These are phyloP conservation scores for Candida multigemmis DNA, from an alignment of 805 yeast genomes.

Conservation along the genomic window DNA sequence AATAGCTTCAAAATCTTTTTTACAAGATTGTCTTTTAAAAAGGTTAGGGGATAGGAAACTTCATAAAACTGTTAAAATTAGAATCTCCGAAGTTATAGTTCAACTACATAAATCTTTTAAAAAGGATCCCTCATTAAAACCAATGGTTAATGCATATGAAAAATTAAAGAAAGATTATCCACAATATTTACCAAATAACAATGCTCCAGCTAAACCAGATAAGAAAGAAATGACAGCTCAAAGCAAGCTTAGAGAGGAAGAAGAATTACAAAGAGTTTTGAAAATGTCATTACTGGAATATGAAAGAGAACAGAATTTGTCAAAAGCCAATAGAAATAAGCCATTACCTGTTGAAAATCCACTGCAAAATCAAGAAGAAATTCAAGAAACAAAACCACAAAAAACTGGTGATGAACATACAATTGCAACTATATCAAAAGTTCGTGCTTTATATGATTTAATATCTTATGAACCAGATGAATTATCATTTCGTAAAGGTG, in stretches of 20 bases:
- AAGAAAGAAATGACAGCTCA: slow-evolving; percentile 38
- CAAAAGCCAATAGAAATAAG: slow-evolving; percentile 18
- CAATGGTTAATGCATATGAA: slow-evolving; percentile 54
- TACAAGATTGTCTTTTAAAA: slow-evolving; percentile 21
- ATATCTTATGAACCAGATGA: slow-evolving; percentile 78
- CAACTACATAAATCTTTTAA: slow-evolving; percentile 60
- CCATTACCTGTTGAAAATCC: slow-evolving; percentile 24
- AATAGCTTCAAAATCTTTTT: slow-evolving; percentile 28
- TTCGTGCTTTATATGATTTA: slow-evolving; percentile 79
- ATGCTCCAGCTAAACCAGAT: slow-evolving; percentile 49
- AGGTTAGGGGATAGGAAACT: slow-evolving; percentile 46
- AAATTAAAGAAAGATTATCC: slow-evolving; percentile 33
- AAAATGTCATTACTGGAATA: slow-evolving; percentile 64
- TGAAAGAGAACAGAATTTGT: slow-evolving; percentile 26
- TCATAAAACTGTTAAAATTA: slow-evolving; percentile 59
- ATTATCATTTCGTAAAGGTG: slow-evolving; percentile 79
- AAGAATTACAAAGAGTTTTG: slow-evolving; percentile 68
- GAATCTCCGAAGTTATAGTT: slow-evolving; percentile 56
- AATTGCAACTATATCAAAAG: slow-evolving; percentile 48
- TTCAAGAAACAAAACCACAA: slow-evolving; percentile 1
- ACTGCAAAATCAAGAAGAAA: slow-evolving; percentile 5
- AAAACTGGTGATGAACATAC: slow-evolving; percentile 15
- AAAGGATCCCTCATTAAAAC: slow-evolving; percentile 66
- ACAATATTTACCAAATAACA: slow-evolving; percentile 14
- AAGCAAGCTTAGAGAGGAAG: slow-evolving; percentile 60